Evolutionary conservation across 495 filamentous ascomycete species (phyloP), one percentile per base, ranked within the genome.

Genomic region (Trichoderma orchidacearum): DNA sequence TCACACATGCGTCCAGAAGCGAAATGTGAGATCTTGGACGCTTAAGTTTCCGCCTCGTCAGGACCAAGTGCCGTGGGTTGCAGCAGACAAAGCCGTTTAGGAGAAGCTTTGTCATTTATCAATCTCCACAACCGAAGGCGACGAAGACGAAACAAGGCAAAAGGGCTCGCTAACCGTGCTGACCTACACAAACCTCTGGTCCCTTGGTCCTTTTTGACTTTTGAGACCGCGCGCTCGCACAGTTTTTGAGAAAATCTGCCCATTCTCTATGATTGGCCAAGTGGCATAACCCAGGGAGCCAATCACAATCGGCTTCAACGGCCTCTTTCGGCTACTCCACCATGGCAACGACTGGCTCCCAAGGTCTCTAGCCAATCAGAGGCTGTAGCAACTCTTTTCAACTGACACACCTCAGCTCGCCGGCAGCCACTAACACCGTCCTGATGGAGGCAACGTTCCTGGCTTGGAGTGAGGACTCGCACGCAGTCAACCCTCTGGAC

Each of bases 91-190:
- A 23, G 21, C 41, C 41, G 18, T 48, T 27, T 27, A 25, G 15
- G 41, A 48, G 41, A 48, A 48, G 41, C 41, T 48, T 48, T 48
- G 41, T 48, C 41, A 48, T 23, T 48, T 48, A 48, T 48, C 41
- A 48, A 48, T 48, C 41, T 48, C 41, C 41, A 11, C 41, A 27
- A 23, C 13, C 41, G 11, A 45, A 7, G 17, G 3, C 36, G 36
- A 45, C n/a, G 23, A 18, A 25, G 41, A 48, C 41, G 41, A 48
- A 48, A 48, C 41, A 48, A 18, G 21, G 9, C 11, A 48, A 48
- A 48, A 48, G 41, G 41, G 41, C 41, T 48, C 18, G 41, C 41
- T 27, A 27, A 23, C 21, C 21, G 8, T 18, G 21, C 27, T 48
- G 41, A 48, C 41, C 41, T 27, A 48, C 41, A 25, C 41, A 48